These are phyloP conservation scores for Lignosus rhinocerotis DNA, from an alignment of 1,284 basidiomycete species.

Conservation along the genomic window DNA sequence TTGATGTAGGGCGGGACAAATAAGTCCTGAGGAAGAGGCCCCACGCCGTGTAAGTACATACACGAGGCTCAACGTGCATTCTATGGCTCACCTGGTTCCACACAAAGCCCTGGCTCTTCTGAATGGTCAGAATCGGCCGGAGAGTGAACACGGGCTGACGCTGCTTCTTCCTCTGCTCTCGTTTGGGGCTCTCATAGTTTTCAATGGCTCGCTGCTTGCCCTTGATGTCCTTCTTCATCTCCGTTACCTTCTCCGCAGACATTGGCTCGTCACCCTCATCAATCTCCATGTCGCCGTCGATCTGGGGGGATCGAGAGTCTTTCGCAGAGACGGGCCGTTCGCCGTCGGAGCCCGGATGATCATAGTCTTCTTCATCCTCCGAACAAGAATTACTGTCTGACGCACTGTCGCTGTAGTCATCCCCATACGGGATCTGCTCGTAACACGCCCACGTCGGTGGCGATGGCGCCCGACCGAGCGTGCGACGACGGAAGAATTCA, in stretches of 20 bases:
- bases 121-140: constrained; percentile 79
- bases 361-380: constrained; percentile 70
- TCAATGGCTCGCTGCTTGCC: constrained; percentile 78
- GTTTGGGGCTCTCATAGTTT: constrained; percentile 50
- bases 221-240: constrained; percentile 61
- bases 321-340: constrained; percentile 30
- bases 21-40: constrained; percentile 53
- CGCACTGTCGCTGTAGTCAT: constrained; percentile 44
- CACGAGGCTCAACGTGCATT: neutral
- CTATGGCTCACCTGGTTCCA: constrained; percentile 73
- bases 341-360: constrained; percentile 34
- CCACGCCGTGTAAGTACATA: constrained; percentile 1
- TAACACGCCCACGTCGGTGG: constrained; percentile 85
- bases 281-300: constrained; percentile 60
- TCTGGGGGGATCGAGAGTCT: constrained; percentile 39
- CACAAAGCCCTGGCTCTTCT: constrained; percentile 82
- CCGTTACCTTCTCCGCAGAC: constrained; percentile 40
- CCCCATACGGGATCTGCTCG: constrained; percentile 74
- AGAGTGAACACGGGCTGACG: constrained; percentile 60
- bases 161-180: constrained; percentile 56
- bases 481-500: constrained; percentile 67
- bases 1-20: constrained; percentile 86
- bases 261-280: constrained; percentile 40
- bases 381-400: constrained; percentile 57
- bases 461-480: constrained; percentile 74